Conservation (phyloP, 768 basidiomycete species). For the Phylloporus sp. region DNA sequence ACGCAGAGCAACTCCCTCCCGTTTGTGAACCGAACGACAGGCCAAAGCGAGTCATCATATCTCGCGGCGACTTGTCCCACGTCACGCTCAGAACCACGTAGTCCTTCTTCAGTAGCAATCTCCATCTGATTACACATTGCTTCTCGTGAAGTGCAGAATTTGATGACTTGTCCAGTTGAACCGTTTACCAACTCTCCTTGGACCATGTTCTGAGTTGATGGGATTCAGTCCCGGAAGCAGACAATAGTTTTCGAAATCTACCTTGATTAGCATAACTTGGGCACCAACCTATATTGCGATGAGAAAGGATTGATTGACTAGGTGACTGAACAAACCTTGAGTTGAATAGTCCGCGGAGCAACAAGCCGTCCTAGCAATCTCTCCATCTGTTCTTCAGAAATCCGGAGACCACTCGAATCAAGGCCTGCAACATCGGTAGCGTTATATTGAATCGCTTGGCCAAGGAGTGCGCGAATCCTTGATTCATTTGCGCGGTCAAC, state of each 20-base stretch:
- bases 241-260: constrained; percentile 15
- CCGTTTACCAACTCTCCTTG: constrained; percentile 72
- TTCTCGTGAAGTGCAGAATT: constrained; percentile 42
- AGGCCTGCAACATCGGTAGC: constrained; percentile 44
- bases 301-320: neutral
- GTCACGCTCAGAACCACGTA: constrained; percentile 29
- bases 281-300: constrained; percentile 54
- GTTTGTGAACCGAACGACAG: constrained; percentile 54
- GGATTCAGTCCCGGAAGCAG: neutral
- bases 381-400: constrained; percentile 37
- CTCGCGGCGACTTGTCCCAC: constrained; percentile 6
- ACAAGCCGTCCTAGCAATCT: constrained; percentile 57
- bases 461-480: constrained; percentile 44
- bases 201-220: constrained; percentile 47
- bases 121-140: constrained; percentile 35
- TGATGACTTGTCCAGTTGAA: constrained; percentile 52
- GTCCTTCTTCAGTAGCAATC: constrained; percentile 34
- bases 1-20: constrained; percentile 43
- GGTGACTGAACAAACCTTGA: constrained; percentile 40
- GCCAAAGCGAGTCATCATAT: constrained; percentile 42
- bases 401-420: constrained; percentile 38
- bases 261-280: constrained; percentile 84
- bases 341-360: constrained; percentile 39
- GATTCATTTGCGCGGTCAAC: constrained; percentile 64
- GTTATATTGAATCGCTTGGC: constrained; percentile 35